Conservation (phyloP, 169 alveolate genomes). For the Plasmodium vinckei region DNA sequence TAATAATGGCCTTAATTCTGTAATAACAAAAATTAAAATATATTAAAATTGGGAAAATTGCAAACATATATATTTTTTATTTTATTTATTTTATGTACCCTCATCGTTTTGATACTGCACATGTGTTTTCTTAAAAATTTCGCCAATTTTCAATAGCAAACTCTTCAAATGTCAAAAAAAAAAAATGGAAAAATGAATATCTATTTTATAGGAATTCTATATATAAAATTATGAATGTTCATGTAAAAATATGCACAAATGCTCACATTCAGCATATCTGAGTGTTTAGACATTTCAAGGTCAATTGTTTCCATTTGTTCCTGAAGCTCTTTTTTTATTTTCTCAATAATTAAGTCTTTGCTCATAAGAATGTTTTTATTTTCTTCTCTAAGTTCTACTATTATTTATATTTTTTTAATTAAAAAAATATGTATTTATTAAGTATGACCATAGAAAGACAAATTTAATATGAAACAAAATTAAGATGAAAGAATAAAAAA, state of each 20-base stretch:
- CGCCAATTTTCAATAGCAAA: slow-evolving; percentile 18
- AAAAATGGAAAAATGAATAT: background rate
- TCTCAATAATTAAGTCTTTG: slow-evolving; percentile 41
- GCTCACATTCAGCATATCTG: slow-evolving; percentile 61
- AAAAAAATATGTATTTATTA: background rate
- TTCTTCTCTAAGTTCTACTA: slow-evolving; percentile 61
- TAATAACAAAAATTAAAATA: background rate
- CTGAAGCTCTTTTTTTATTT: slow-evolving; percentile 47
- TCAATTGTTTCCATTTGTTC: slow-evolving; percentile 29
- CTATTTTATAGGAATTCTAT: background rate
- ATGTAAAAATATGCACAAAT: background rate
- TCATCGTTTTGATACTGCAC: slow-evolving; percentile 52
- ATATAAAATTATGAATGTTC: background rate
- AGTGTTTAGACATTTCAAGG: slow-evolving; percentile 33
- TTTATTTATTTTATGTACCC: slow-evolving; percentile 25
- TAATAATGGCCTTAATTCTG: slow-evolving; percentile 63
- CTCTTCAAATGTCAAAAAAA: slow-evolving; percentile 17
- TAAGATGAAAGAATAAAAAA: slow-evolving; percentile 4
- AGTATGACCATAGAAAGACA: background rate
- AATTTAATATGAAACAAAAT: background rate
- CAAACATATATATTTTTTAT: background rate
- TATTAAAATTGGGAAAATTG: background rate
- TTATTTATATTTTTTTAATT: slow-evolving; percentile 20
- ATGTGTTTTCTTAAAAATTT: slow-evolving; percentile 67
- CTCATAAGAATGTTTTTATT: slow-evolving; percentile 36